Evolutionary conservation across 164 flowering plant species (phyloP), one percentile per base, ranked within the genome.

Genomic region (Berberis thunbergii): DNA sequence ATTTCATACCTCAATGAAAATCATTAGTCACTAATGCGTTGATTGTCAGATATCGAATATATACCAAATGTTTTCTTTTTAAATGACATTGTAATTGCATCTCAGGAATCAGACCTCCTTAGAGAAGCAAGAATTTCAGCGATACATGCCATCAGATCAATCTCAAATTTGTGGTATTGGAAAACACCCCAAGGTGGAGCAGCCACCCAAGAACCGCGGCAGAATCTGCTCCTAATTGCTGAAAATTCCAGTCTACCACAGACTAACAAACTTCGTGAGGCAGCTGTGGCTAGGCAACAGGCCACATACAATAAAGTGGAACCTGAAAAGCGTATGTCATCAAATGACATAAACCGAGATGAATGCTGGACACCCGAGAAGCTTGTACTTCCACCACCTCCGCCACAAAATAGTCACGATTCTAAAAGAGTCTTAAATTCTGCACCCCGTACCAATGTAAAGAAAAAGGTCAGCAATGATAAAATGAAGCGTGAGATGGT

Each of bases 101-200:
- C 66, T 39, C 85, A 86, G 95, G 87, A 78, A 10, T 65, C 73
- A 9, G 83, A 82, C 53, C 65, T 54, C 1, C 81, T 79, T 13
- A 79, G 80, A 67, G 83, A 78, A 57, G 81, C 84, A 45, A 76
- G 75, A 72, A 67, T 78, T 13, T 69, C 93, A 45, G 95, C 91
- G 3, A 63, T 87, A 62, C 87, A 86, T 65, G 82, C 97, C 4
- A 89, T 93, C 59, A 77, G 87, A 74, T 68, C 88, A 63, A 76
- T 93, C 67, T 77, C 98, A 67, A 86, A 81, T 50, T 86, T 91
- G 91, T 59, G 80, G 43, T 83, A 85, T 64, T 88, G 91, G 94
- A 75, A 80, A 64, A 11, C 89, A 52, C 85, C 84, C 4, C 69
- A 44, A 4, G 5, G 74, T 52, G 67, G 69, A 49, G 41, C 59